Evolutionary conservation across 1,139 yeast species (phyloP), one percentile per base, ranked within the genome.

Genomic region (Dujonia santamariae): DNA sequence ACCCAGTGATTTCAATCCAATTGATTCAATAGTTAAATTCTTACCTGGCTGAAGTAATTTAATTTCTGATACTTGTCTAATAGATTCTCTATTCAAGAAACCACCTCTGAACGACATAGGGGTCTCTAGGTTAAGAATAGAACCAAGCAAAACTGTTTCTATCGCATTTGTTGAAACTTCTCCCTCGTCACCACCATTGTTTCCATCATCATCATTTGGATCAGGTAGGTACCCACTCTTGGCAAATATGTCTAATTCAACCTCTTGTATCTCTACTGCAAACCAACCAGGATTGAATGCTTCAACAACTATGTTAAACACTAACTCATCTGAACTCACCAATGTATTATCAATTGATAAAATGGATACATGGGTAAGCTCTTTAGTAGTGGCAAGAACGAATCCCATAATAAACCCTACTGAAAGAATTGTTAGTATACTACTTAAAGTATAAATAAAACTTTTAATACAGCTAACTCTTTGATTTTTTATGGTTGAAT

Each of bases 211-310:
- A 22, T 24, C 31, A 26, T 27, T 30, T 18, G 36, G 39, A 11
- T 40, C 42, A 2, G 60, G 58, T 19, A 68, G 41, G 49, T 75
- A 78, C 4, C 80, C 74, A 36, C 94, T 78, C 47, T 84, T 82
- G 1, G 97, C 97, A 65, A 92, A 92, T 3, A 92, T 69, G 53
- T 90, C 97, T 31, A 92, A 56, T 47, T 87, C 94, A 5, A 83
- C 82, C 7, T 79, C 77, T 30, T 68, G 67, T 3, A 90, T 68
- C 5, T 69, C 67, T 4, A 90, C 78, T 1, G 85, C 72, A 47
- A 84, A 71, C 65, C 86, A 75, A 0, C 97, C 96, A 1, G 97
- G 97, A 54, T 92, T 92, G 45, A 81, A 75, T 1, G 95, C 95
- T 42, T 79, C 82, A 15, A 87, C 78, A 3, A 77, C 74, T 43